These are phyloP conservation scores for Fusarium chlamydosporum DNA, from an alignment of 2,329 filamentous ascomycete genomes.

Conservation along the genomic window DNA sequence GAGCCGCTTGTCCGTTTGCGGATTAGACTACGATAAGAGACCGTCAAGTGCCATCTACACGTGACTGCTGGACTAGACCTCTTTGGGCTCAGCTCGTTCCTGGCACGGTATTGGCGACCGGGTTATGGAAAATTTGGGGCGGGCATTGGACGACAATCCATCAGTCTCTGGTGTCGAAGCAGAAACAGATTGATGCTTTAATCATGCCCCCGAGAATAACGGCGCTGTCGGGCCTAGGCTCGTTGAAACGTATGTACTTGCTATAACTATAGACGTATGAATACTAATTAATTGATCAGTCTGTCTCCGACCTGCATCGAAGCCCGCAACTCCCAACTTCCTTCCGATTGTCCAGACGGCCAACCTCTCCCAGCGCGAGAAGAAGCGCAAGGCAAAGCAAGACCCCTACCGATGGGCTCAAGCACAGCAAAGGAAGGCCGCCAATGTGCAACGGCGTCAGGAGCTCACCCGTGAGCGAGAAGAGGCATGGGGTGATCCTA, in stretches of 20 bases:
- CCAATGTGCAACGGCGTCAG: conserved; percentile 81
- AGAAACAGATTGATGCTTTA: conserved; percentile 50
- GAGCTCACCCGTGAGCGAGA: conserved; percentile 76
- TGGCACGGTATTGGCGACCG: conserved; percentile 27
- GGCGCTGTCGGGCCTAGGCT: conserved; percentile 70
- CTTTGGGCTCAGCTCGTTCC: conserved; percentile 11
- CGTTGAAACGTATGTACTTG: conserved; percentile 68
- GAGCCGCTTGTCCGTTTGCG: conserved; percentile 46
- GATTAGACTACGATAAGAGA: conserved; percentile 43
- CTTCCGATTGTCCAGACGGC: conserved; percentile 75
- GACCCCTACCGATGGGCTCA: conserved; percentile 89
- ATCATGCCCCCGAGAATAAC: conserved; percentile 78
- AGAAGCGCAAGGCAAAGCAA: conserved; percentile 75
- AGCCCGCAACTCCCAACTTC: conserved; percentile 63
- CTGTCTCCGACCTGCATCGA: conserved; percentile 70
- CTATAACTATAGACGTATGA: not conserved
- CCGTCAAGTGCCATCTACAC: conserved; percentile 44
- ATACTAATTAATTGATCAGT: conserved; percentile 61
- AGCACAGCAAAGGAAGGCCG: conserved; percentile 84
- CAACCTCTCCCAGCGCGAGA: conserved; percentile 72
- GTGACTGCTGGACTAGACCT: conserved; percentile 50
- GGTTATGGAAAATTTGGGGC: conserved; percentile 56
- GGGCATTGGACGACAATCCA: conserved; percentile 41
- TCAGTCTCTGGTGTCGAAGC: conserved; percentile 45
- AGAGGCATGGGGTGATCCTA: conserved; percentile 78